Evolutionary conservation across 2,329 filamentous ascomycete genomes (phyloP).

Genomic region (Ambrosiella beaveri): DNA sequence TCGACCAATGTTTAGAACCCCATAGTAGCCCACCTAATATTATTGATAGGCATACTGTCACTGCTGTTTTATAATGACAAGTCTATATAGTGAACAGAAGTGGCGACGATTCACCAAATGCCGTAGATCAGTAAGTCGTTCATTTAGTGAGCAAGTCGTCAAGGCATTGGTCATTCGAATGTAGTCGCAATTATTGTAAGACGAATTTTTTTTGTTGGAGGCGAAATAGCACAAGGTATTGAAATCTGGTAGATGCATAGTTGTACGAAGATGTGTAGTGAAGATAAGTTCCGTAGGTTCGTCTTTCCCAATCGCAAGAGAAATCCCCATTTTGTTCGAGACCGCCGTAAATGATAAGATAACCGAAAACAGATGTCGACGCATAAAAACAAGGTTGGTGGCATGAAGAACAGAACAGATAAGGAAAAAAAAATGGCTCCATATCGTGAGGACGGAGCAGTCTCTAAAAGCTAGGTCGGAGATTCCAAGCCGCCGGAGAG

Average conservation of each 20-base stretch:
- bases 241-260: constrained; percentile 1
- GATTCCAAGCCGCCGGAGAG: too few species aligned
- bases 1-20: too few species aligned
- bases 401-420: neutral
- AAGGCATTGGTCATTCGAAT: neutral
- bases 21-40: too few species aligned
- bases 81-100: too few species aligned
- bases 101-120: too few species aligned
- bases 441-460: neutral
- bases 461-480: too few species aligned
- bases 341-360: constrained; percentile 10
- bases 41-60: too few species aligned
- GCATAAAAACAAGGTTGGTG: constrained; percentile 1
- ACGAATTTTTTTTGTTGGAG: neutral
- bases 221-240: constrained; percentile 1
- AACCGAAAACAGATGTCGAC: constrained; percentile 8
- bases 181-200: neutral
- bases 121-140: too few species aligned
- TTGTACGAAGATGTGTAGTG: neutral
- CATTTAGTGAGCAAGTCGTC: neutral
- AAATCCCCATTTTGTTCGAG: constrained; percentile 11
- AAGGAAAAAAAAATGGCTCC: neutral
- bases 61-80: too few species aligned
- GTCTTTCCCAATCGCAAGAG: constrained; percentile 4
- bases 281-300: constrained; percentile 3